phyloP scores from a whole-genome alignment of 2,329 filamentous ascomycete genomes.

The Dothistroma septosporum region DNA sequence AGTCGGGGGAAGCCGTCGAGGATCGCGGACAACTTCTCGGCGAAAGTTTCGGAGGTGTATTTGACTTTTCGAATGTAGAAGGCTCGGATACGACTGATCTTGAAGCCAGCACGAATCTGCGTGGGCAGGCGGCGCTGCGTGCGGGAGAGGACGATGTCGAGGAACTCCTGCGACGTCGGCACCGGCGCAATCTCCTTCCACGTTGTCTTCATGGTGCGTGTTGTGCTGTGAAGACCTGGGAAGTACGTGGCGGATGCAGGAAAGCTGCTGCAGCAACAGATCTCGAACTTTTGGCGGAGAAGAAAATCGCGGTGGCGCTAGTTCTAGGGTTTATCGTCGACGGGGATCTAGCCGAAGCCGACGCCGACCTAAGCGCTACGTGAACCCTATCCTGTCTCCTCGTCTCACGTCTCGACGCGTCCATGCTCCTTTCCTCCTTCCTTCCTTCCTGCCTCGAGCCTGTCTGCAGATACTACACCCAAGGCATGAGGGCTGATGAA shows the following conservation, averaged over 20 bases:
- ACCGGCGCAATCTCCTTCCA: slow-evolving; percentile 52
- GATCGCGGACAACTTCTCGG: slow-evolving; percentile 86
- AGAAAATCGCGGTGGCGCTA: slow-evolving; percentile 1
- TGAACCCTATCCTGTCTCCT: neutral
- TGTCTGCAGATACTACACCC: no score
- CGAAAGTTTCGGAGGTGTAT: slow-evolving; percentile 94
- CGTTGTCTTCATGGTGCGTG: slow-evolving; percentile 53
- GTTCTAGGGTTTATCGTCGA: neutral
- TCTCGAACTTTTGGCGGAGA: neutral
- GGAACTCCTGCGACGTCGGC: slow-evolving; percentile 89
- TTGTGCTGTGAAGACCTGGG: neutral
- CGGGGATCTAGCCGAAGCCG: neutral
- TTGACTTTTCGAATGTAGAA: slow-evolving; percentile 99
- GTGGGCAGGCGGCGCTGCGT: slow-evolving; percentile 91
- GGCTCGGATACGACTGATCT: slow-evolving; percentile 87
- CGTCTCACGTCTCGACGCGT: neutral
- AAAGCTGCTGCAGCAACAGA: neutral
- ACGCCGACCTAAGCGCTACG: neutral
- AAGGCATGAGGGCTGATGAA: no score
- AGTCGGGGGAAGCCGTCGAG: slow-evolving; percentile 90
- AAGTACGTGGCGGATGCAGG: neutral
- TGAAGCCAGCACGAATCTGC: slow-evolving; percentile 92
- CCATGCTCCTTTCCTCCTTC: neutral
- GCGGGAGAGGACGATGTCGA: slow-evolving; percentile 92
- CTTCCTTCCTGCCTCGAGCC: no score